Evolutionary conservation across 176 grass and related monocot species (phyloP).

Genomic region (Rhipidocladum racemiflorum): DNA sequence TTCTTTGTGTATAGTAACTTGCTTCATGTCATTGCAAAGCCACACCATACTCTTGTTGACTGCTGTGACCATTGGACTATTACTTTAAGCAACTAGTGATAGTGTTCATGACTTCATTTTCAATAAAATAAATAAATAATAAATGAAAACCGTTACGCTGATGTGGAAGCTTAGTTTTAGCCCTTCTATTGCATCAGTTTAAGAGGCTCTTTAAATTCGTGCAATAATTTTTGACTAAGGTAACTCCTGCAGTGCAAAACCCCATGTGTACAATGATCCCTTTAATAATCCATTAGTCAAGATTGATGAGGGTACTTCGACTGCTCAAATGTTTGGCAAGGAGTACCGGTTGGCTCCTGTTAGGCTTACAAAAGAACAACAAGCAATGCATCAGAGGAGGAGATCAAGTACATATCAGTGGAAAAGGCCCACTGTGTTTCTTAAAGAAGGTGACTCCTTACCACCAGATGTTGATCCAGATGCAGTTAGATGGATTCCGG

Average conservation of each 20-base stretch:
- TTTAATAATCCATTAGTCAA: constrained; percentile 93
- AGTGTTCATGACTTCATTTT: background rate
- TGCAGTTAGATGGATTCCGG: constrained; percentile 82
- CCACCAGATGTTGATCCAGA: constrained; percentile 87
- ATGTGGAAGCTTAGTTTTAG: constrained; percentile 9
- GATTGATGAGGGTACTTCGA: constrained; percentile 60
- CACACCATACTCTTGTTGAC: background rate
- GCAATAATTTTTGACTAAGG: constrained; percentile 21
- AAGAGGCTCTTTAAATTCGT: background rate
- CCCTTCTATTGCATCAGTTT: background rate
- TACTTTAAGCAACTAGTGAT: background rate
- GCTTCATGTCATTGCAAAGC: constrained; percentile 26
- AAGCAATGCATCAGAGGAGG: constrained; percentile 80
- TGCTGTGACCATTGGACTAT: background rate
- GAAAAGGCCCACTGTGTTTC: constrained; percentile 89
- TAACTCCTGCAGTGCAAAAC: constrained; percentile 63
- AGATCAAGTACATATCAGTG: constrained; percentile 79
- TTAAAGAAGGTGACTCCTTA: constrained; percentile 92
- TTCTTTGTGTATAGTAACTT: constrained; percentile 10
- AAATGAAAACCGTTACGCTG: background rate
- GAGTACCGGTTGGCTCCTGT: constrained; percentile 71
- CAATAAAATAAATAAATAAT: constrained; percentile 5
- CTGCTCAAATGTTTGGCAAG: constrained; percentile 91
- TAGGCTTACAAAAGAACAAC: constrained; percentile 78
- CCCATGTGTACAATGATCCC: constrained; percentile 62